phyloP scores from a whole-genome alignment of 2,329 filamentous ascomycete species.

The Cladophialophora chaetospira region DNA sequence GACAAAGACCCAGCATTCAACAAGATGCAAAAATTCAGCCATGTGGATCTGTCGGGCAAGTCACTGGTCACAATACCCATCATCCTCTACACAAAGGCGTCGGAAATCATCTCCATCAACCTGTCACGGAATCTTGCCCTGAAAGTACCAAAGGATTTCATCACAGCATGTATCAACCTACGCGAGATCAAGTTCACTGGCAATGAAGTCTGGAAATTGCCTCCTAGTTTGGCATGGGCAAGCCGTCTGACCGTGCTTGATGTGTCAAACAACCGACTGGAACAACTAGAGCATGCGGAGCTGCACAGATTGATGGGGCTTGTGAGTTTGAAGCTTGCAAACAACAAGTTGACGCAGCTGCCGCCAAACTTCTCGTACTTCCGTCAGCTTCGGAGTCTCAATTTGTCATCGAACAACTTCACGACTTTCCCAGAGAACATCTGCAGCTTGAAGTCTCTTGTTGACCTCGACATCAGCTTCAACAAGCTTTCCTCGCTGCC shows the following conservation, averaged over 20 bases:
- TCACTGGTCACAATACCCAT: conserved; percentile 96
- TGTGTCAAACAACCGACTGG: conserved; percentile 89
- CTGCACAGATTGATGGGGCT: conserved; percentile 74
- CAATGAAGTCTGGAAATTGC: conserved; percentile 86
- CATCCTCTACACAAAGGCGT: conserved; percentile 83
- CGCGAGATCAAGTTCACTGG: conserved; percentile 95
- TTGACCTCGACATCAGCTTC: conserved; percentile 96
- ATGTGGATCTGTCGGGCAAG: conserved; percentile 85
- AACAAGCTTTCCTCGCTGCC: conserved; percentile 82
- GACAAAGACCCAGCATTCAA: conserved; percentile 77
- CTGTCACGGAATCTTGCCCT: conserved; percentile 89
- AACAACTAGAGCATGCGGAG: conserved; percentile 82
- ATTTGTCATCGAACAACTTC: conserved; percentile 91
- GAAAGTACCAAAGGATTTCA: conserved; percentile 93
- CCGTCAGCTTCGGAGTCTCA: conserved; percentile 75
- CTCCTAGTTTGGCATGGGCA: conserved; percentile 79
- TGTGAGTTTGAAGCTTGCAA: conserved; percentile 87
- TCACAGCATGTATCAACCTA: conserved; percentile 86
- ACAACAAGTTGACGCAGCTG: conserved; percentile 80
- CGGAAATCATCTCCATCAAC: conserved; percentile 92
- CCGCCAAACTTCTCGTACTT: conserved; percentile 83
- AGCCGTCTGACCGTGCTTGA: conserved; percentile 83
- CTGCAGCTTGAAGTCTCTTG: conserved; percentile 76
- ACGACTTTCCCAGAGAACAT: conserved; percentile 82
- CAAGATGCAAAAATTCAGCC: conserved; percentile 86